A percentile compares a stretch with the other conserved stretches of the same genome.
These are phyloP conservation scores for Cryphonectria radicalis DNA, from an alignment of 2,329 filamentous ascomycete species.

Conservation along the genomic window DNA sequence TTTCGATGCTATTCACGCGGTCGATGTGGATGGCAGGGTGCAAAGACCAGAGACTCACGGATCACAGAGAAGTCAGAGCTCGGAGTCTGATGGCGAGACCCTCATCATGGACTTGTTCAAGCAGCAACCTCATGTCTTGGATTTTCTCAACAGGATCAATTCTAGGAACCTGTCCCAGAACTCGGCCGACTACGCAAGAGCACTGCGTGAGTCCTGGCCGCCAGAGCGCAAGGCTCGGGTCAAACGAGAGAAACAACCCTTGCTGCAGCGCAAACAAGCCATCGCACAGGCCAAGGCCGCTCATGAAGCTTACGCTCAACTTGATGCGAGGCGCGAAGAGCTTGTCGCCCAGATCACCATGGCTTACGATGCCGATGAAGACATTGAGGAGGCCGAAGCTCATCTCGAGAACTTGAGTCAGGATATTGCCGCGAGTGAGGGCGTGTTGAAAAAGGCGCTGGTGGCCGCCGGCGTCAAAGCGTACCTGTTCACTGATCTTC, in stretches of 20 bases:
- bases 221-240: slow-evolving; percentile 51
- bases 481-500: slow-evolving; percentile 42
- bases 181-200: slow-evolving; percentile 50
- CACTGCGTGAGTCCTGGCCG: slow-evolving; percentile 51
- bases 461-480: slow-evolving; percentile 51
- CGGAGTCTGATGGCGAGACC: slow-evolving; percentile 36
- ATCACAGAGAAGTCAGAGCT: slow-evolving; percentile 33
- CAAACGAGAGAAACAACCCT: slow-evolving; percentile 53
- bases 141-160: slow-evolving; percentile 44
- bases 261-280: slow-evolving; percentile 51
- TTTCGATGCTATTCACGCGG: neutral
- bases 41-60: slow-evolving; percentile 6
- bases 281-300: slow-evolving; percentile 47
- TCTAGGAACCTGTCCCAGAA: slow-evolving; percentile 52
- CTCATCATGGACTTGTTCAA: slow-evolving; percentile 44
- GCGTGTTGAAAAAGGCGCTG: slow-evolving; percentile 46
- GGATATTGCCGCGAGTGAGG: slow-evolving; percentile 50
- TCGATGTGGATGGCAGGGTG: slow-evolving; percentile 11
- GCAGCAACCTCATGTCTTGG: slow-evolving; percentile 39
- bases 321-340: slow-evolving; percentile 50
- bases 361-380: slow-evolving; percentile 54
- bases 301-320: slow-evolving; percentile 47
- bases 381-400: slow-evolving; percentile 57
- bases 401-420: slow-evolving; percentile 54
- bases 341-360: slow-evolving; percentile 53